phyloP scores from a whole-genome alignment of 2,329 filamentous ascomycete genomes.

The Trichoderma koningii region DNA sequence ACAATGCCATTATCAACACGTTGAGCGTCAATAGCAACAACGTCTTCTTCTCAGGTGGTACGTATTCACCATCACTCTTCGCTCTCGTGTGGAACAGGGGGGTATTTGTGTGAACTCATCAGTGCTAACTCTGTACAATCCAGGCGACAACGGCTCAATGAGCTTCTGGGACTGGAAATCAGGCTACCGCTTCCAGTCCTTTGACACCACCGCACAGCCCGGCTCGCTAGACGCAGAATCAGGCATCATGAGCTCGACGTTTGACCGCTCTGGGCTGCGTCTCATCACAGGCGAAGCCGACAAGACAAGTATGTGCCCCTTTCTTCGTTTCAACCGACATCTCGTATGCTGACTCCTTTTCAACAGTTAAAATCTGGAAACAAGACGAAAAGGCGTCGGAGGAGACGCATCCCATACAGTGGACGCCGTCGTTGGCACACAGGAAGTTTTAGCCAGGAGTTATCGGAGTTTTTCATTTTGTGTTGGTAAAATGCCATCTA shows the following conservation, averaged over 20 bases:
- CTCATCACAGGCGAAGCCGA: slow-evolving; percentile 94
- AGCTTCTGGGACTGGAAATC: slow-evolving; percentile 99
- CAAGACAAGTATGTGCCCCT: slow-evolving; percentile 71
- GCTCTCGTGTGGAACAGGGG: neutral
- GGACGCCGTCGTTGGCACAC: slow-evolving; percentile 79
- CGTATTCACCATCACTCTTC: slow-evolving; percentile 27
- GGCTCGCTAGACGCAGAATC: slow-evolving; percentile 92
- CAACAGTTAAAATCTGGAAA: slow-evolving; percentile 85
- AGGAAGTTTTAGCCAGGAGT: slow-evolving; percentile 64
- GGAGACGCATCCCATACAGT: slow-evolving; percentile 88
- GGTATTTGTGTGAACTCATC: no score
- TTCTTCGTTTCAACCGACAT: neutral
- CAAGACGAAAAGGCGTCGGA: slow-evolving; percentile 87
- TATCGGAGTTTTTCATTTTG: neutral
- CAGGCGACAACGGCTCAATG: slow-evolving; percentile 88
- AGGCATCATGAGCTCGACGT: slow-evolving; percentile 91
- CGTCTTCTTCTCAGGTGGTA: slow-evolving; percentile 84
- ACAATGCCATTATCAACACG: slow-evolving; percentile 95
- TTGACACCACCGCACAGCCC: slow-evolving; percentile 90
- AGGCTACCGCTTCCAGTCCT: slow-evolving; percentile 84
- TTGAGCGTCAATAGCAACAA: slow-evolving; percentile 92
- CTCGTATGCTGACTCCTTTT: neutral
- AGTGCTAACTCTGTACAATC: neutral
- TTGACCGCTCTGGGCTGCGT: slow-evolving; percentile 83
- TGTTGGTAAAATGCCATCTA: neutral